Conservation (phyloP, 1,139 yeast species). For the Pichia sp. region DNA sequence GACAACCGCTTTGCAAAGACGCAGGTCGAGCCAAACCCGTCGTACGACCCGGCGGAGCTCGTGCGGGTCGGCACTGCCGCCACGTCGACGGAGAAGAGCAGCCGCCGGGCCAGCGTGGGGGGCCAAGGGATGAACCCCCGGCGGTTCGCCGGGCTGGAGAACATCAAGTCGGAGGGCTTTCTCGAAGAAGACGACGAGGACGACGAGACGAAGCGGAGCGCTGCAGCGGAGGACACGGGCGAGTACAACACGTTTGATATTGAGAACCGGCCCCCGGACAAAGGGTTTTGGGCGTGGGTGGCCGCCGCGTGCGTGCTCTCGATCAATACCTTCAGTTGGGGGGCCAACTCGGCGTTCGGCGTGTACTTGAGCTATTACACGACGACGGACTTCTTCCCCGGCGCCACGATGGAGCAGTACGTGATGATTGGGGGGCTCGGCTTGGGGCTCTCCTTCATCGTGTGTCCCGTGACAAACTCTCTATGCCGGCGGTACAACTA, state of each 20-base stretch:
- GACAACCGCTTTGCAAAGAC: slow-evolving; percentile 26
- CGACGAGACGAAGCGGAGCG: not conserved
- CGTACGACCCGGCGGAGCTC: slow-evolving; percentile 13
- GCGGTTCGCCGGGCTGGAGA: not conserved
- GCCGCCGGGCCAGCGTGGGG: not conserved
- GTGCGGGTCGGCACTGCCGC: slow-evolving; percentile 9
- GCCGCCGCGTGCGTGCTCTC: slow-evolving; percentile 51
- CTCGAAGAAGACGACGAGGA: not conserved
- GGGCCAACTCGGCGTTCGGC: slow-evolving; percentile 66
- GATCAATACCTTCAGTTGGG: slow-evolving; percentile 59
- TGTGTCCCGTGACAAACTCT: slow-evolving; percentile 50
- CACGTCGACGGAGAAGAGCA: slow-evolving; percentile 1
- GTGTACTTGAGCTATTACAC: slow-evolving; percentile 60
- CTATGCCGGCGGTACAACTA: slow-evolving; percentile 34
- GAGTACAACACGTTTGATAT: slow-evolving; percentile 33
- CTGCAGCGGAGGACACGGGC: slow-evolving; percentile 24
- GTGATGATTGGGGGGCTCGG: slow-evolving; percentile 69
- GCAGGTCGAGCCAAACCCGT: slow-evolving; percentile 17
- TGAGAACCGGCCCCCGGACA: slow-evolving; percentile 53
- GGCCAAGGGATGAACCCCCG: too few species aligned
- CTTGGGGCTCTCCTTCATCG: slow-evolving; percentile 53
- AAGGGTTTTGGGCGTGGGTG: slow-evolving; percentile 66
- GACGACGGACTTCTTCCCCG: slow-evolving; percentile 44
- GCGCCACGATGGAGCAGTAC: slow-evolving; percentile 55
- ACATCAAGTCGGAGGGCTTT: not conserved